phyloP scores from a whole-genome alignment of 1,284 basidiomycete species.

The Cryptococcus depauperatus region DNA sequence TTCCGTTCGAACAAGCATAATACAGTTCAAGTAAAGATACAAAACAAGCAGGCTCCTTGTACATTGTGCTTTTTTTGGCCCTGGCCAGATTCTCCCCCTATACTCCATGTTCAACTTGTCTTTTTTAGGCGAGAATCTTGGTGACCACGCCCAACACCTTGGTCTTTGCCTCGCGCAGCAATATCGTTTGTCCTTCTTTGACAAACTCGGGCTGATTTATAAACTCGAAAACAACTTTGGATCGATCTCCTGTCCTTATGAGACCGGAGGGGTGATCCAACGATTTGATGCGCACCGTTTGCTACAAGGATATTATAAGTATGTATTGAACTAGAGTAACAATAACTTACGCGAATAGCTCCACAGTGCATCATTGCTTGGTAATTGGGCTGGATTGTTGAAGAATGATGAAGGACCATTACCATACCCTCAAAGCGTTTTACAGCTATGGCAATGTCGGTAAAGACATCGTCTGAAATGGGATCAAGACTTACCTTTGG shows the following conservation, averaged over 20 bases:
- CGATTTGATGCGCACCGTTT: constrained; percentile 80
- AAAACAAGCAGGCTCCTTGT: too few species aligned
- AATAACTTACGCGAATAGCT: constrained; percentile 29
- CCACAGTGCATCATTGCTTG: constrained; percentile 53
- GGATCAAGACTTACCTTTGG: constrained; percentile 66
- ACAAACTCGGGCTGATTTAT: constrained; percentile 82
- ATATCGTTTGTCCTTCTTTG: constrained; percentile 81
- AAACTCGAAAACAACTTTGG: constrained; percentile 74
- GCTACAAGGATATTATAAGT: constrained; percentile 47
- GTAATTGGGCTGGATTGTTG: constrained; percentile 81
- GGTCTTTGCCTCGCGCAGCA: constrained; percentile 87
- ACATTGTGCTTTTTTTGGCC: too few species aligned
- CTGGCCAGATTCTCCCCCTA: too few species aligned
- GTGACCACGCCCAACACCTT: constrained; percentile 56
- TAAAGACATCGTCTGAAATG: neutral
- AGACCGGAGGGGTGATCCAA: constrained; percentile 82
- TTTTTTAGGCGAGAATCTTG: constrained; percentile 24
- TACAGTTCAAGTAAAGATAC: too few species aligned
- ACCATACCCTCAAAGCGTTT: constrained; percentile 40
- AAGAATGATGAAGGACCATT: constrained; percentile 63
- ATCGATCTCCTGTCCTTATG: constrained; percentile 80
- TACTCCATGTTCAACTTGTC: too few species aligned
- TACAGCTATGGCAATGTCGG: constrained; percentile 14
- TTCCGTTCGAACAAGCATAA: too few species aligned
- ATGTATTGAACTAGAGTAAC: neutral